Base-by-base conservation (phyloP, 2,329 filamentous ascomycete species). In the Scleromitrula shiraiana region DNA sequence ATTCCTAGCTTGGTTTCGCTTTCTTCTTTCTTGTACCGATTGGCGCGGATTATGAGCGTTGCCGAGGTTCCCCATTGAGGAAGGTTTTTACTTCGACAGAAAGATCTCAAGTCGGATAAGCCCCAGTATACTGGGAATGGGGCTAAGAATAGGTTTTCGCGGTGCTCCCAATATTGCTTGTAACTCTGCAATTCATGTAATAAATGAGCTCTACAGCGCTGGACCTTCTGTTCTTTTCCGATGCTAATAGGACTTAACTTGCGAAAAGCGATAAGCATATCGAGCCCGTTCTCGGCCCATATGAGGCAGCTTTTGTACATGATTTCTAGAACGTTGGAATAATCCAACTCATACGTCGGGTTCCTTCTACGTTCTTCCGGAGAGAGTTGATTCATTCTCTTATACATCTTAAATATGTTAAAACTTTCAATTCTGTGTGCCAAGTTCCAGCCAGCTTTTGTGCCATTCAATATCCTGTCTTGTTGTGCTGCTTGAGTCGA, bases 91-190 rank as follows among this genome's bases (percentile, higher is more conserved):
- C 40, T n/a, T 6, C 45, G 45, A 42, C 45, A 47, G 20, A 24
- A 42, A 12, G 45, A 47, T 35, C 37, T 41, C 14, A 47, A 27
- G 33, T 47, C 45, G n/a, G 29, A 20, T 27, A 43, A 39, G 14
- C 22, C 20, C 46, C 39, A 43, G 12, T 46, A 33, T 14, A 24
- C 9, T 46, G 43, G 43, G 12, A 35, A 29, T 36, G 41, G 41
- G n/a, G 41, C 41, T 14, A 43, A 14, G 7, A 17, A 38, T 19
- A 40, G 24, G 17, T 6, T 26, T 19, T 29, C 27, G 20, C 6
- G 19, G 24, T 17, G 36, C n/a, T 19, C 23, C 15, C n/a, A 22
- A 15, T n/a, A 27, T 15, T 3, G 26, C 23, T n/a, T 27, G n/a
- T 17, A n/a, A n/a, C n/a, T n/a, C n/a, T n/a, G n/a, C n/a, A n/a